These are phyloP conservation scores for Sclerotinia nivalis DNA, from an alignment of 2,329 filamentous ascomycete genomes.

Conservation along the genomic window DNA sequence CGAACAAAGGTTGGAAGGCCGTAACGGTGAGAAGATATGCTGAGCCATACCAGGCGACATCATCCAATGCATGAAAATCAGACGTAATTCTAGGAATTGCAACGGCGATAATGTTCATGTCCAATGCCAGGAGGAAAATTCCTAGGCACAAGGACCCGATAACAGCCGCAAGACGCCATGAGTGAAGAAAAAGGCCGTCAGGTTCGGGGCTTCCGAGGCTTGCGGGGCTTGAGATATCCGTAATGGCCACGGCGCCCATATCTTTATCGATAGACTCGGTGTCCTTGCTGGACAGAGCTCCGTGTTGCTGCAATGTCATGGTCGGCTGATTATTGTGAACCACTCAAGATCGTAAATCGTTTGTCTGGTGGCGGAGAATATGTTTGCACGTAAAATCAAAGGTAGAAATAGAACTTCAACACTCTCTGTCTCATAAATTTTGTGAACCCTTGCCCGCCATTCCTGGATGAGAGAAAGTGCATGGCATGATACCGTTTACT, in stretches of 20 bases:
- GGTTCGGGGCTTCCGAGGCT: not conserved
- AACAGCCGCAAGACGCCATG: conserved; percentile 11
- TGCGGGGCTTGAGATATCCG: not conserved
- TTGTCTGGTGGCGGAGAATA: not conserved
- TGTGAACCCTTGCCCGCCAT: not conserved
- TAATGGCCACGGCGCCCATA: not conserved
- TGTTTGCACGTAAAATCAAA: not conserved
- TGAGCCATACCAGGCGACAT: conserved; percentile 48
- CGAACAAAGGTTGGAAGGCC: conserved; percentile 24
- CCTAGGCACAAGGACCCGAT: conserved; percentile 14
- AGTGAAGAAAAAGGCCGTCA: conserved; percentile 6
- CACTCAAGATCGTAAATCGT: not conserved
- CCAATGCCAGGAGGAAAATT: conserved; percentile 11
- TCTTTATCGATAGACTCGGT: not conserved
- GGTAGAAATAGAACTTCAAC: not conserved
- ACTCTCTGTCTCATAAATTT: not conserved
- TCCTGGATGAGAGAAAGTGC: not conserved
- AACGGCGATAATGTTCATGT: conserved; percentile 10
- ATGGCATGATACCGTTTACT: not conserved
- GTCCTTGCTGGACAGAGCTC: conserved; percentile 8
- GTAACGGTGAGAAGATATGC: conserved; percentile 46
- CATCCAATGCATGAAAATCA: conserved; percentile 42
- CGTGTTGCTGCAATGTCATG: not conserved
- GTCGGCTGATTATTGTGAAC: not conserved
- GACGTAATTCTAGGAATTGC: conserved; percentile 56